A percentile compares a stretch with the other conserved stretches of the same genome.
Conservation (phyloP, 202 grass and related monocot genomes). For the Cymbopogon flexuosus region DNA sequence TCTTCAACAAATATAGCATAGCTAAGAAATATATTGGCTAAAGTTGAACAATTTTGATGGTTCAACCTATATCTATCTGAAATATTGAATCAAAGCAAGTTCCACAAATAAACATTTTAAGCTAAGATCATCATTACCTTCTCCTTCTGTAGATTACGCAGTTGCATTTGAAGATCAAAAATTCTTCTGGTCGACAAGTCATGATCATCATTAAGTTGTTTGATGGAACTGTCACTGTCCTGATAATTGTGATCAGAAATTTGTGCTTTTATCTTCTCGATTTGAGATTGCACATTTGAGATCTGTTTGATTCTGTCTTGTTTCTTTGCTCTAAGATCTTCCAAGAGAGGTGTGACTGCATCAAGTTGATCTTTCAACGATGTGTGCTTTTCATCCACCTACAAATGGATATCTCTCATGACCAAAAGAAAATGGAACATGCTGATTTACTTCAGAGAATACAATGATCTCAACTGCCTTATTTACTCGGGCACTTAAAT, state of each 20-base stretch:
- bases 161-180: conserved; percentile 67
- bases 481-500: conserved; percentile 13
- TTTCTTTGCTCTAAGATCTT: conserved; percentile 74
- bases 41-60: neutral
- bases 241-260: conserved; percentile 45
- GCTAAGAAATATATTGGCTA: neutral
- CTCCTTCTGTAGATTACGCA: conserved; percentile 64
- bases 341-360: conserved; percentile 59
- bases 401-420: conserved; percentile 32
- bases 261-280: conserved; percentile 80
- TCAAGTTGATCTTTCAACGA: conserved; percentile 77
- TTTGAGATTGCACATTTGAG: conserved; percentile 61
- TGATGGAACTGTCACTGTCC: conserved; percentile 20
- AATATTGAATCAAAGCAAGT: neutral
- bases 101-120: neutral
- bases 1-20: neutral
- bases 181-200: conserved; percentile 79
- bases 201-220: conserved; percentile 52
- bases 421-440: neutral
- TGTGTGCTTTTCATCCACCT: conserved; percentile 57
- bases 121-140: conserved; percentile 52
- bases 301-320: conserved; percentile 69
- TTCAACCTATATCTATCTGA: conserved; percentile 14
- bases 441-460: neutral
- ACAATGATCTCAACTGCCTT: neutral